Evolutionary conservation across 2,329 filamentous ascomycete species (phyloP).

Genomic region (Verticillium zaregamsianum): DNA sequence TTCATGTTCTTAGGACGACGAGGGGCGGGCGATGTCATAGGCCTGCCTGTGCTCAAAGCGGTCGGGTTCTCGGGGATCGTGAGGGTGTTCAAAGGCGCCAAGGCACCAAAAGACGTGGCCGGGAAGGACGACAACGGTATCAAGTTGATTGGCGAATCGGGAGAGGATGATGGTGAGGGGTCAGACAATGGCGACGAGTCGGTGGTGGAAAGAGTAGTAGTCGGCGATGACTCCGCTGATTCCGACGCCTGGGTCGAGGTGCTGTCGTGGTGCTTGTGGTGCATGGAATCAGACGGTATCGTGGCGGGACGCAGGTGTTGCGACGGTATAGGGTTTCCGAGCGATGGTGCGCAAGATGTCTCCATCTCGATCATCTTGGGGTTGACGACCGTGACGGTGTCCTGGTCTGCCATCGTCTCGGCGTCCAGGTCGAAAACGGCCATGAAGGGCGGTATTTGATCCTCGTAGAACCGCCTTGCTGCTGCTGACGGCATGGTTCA

Average conservation of each 20-base stretch:
- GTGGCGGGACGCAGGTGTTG: conserved; percentile 33
- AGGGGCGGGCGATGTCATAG: conserved; percentile 65
- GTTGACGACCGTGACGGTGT: conserved; percentile 50
- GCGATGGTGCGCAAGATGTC: conserved; percentile 26
- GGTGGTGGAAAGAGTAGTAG: conserved; percentile 87
- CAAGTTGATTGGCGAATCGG: conserved; percentile 79
- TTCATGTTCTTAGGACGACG: conserved; percentile 79
- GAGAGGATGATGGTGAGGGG: conserved; percentile 85
- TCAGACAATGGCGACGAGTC: conserved; percentile 89
- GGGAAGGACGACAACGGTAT: conserved; percentile 67
- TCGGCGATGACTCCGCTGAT: conserved; percentile 91
- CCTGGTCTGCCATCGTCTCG: conserved; percentile 49
- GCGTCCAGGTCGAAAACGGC: conserved; percentile 66
- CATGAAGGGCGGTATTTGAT: conserved; percentile 73
- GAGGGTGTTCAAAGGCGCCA: conserved; percentile 43
- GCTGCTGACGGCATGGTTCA: conserved; percentile 55
- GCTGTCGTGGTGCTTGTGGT: conserved; percentile 73
- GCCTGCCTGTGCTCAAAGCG: conserved; percentile 39
- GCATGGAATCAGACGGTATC: conserved; percentile 44
- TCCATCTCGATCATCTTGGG: conserved; percentile 48
- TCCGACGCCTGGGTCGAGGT: conserved; percentile 75
- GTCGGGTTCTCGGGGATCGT: conserved; percentile 34
- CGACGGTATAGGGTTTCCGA: conserved; percentile 31
- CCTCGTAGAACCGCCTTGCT: conserved; percentile 58
- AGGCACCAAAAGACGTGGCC: conserved; percentile 50